Percentiles rank a stretch among this genome's conserved stretches.
Evolutionary conservation across 78 protist species (phyloP).

Genomic region (Neovahlkampfia damariscottae): DNA sequence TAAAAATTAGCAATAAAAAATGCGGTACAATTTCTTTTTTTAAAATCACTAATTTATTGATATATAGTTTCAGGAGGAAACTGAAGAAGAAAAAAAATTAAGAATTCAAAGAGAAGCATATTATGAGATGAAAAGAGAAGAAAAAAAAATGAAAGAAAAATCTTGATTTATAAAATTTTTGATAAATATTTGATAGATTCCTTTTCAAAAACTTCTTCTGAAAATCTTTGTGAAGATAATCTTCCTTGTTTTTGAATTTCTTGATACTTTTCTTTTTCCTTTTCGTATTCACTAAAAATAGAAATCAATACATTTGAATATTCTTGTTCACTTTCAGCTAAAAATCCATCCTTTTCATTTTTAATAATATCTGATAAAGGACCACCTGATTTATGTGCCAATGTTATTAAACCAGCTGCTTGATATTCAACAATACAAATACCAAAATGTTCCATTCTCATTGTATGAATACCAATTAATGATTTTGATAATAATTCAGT

Average conservation of each 20-base stretch:
- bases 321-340: conserved; percentile 52
- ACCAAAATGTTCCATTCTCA: conserved; percentile 90
- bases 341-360: conserved; percentile 26
- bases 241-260: neutral
- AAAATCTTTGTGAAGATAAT: neutral
- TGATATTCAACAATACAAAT: conserved; percentile 81
- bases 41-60: too few relatives aligned
- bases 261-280: neutral
- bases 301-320: conserved; percentile 49
- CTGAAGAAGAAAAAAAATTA: too few relatives aligned
- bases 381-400: conserved; percentile 69
- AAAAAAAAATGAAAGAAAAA: too few relatives aligned
- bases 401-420: conserved; percentile 58
- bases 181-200: neutral
- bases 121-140: too few relatives aligned
- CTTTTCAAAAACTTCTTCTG: neutral
- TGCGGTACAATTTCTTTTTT: too few relatives aligned
- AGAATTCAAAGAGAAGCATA: too few relatives aligned
- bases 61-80: too few relatives aligned
- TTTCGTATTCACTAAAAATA: conserved; percentile 15
- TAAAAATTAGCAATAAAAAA: too few relatives aligned
- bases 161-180: neutral
- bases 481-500: conserved; percentile 18
- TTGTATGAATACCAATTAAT: conserved; percentile 76
- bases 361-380: conserved; percentile 61